Conservation (phyloP, 352 stramenopile genomes). For the Phytophthora crassamura region DNA sequence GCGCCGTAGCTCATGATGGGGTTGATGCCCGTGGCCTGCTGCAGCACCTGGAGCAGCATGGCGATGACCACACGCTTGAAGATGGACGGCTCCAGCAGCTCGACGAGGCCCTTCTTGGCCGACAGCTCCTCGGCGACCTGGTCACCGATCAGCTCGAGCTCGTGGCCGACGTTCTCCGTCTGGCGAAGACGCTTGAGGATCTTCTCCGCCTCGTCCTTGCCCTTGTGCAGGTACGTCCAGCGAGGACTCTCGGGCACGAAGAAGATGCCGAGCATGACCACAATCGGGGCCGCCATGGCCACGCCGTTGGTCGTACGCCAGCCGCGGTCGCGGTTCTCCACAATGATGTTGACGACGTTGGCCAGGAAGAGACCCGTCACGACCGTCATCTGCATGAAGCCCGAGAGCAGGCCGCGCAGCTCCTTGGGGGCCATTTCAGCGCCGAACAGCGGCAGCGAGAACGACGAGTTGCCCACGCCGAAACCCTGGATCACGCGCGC, state of each 20-base stretch:
- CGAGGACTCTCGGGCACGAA: constrained; percentile 54
- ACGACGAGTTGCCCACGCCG: constrained; percentile 47
- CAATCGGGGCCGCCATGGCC: constrained; percentile 33
- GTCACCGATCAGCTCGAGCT: constrained; percentile 44
- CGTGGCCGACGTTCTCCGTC: constrained; percentile 34
- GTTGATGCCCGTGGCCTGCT: constrained; percentile 48
- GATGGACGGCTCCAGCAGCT: too few species aligned
- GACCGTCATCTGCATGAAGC: constrained; percentile 49
- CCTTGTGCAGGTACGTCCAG: constrained; percentile 55
- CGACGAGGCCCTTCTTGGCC: too few species aligned
- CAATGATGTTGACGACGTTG: constrained; percentile 41
- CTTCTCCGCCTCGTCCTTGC: constrained; percentile 44
- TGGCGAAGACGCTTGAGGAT: constrained; percentile 37
- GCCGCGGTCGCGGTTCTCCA: constrained; percentile 33
- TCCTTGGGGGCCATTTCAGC: constrained; percentile 40
- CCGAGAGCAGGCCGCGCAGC: constrained; percentile 37
- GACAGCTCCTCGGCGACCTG: constrained; percentile 43
- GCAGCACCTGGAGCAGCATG: constrained; percentile 48
- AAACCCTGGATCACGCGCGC: constrained; percentile 43
- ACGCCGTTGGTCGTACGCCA: constrained; percentile 50
- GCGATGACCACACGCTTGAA: constrained; percentile 42
- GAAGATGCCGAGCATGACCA: too few species aligned
- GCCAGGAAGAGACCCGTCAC: constrained; percentile 39
- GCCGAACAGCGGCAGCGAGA: constrained; percentile 46
- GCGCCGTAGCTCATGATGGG: constrained; percentile 35